phyloP scores from a whole-genome alignment of 805 yeast species.

The Lachancea waltii region DNA sequence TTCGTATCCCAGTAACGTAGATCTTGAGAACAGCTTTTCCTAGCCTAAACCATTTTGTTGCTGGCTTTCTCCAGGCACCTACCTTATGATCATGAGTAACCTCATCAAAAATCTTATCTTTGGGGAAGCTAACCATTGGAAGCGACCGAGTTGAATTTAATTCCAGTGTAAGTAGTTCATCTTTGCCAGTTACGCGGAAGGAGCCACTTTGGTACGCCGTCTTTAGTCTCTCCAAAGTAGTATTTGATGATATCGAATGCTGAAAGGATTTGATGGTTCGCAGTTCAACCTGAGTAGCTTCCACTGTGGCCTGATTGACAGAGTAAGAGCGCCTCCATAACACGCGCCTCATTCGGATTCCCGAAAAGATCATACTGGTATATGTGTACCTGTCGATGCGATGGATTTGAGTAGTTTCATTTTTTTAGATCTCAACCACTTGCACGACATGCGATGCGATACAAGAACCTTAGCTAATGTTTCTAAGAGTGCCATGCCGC shows the following conservation, averaged over 20 bases:
- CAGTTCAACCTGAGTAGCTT: not conserved
- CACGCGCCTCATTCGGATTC: not conserved
- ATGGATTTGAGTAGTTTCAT: no score
- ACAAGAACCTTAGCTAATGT: no score
- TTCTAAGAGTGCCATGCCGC: no score
- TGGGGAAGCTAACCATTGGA: conserved; percentile 29
- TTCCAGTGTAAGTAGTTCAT: not conserved
- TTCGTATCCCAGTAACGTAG: conserved; percentile 52
- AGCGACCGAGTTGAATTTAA: conserved; percentile 30
- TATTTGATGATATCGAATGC: conserved; percentile 1
- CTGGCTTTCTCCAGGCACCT: conserved; percentile 20
- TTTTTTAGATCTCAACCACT: no score
- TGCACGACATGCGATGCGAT: no score
- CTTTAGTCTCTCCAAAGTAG: conserved; percentile 1
- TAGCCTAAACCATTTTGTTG: conserved; percentile 37
- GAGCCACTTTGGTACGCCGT: conserved; percentile 3
- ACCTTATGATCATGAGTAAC: conserved; percentile 21
- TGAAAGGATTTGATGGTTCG: not conserved
- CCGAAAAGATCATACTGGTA: not conserved
- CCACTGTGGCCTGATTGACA: not conserved
- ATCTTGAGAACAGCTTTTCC: conserved; percentile 43
- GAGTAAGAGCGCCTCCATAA: not conserved
- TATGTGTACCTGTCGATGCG: no score
- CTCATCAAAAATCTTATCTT: conserved; percentile 25
- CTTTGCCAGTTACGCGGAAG: not conserved